Evolutionary conservation across 2,329 filamentous ascomycete species (phyloP).

Genomic region (Rhynchosporium graminicola): DNA sequence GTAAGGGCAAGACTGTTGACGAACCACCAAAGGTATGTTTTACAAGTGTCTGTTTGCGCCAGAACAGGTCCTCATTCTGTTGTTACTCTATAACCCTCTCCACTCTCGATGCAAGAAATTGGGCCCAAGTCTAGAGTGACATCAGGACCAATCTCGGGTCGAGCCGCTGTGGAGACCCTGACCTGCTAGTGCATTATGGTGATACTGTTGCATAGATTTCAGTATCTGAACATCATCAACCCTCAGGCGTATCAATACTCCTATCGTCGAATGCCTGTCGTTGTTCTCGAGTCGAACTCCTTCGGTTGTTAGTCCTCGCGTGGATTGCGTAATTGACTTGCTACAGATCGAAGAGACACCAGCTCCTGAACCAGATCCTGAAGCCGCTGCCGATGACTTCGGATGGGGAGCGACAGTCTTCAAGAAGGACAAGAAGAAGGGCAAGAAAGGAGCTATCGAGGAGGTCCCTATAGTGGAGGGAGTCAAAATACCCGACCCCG

Average conservation of each 20-base stretch:
- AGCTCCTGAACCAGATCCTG: slow-evolving; percentile 37
- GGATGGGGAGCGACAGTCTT: slow-evolving; percentile 42
- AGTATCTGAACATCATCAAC: too few species aligned
- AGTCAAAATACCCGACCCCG: slow-evolving; percentile 36
- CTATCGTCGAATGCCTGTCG: too few species aligned
- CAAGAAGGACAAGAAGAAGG: slow-evolving; percentile 47
- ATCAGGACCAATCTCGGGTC: slow-evolving; percentile 37
- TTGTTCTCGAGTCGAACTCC: too few species aligned
- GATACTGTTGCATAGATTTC: too few species aligned
- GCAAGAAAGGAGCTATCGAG: slow-evolving; percentile 41
- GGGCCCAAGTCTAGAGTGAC: slow-evolving; percentile 31
- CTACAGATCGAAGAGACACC: slow-evolving; percentile 23
- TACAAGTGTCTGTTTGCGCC: neutral
- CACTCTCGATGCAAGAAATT: slow-evolving; percentile 4
- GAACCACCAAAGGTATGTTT: slow-evolving; percentile 35
- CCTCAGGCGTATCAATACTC: too few species aligned
- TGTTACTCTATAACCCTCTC: neutral
- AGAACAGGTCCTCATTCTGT: neutral
- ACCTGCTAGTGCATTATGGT: neutral
- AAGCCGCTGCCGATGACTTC: slow-evolving; percentile 33
- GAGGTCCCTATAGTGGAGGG: slow-evolving; percentile 41
- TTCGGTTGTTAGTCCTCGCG: too few species aligned
- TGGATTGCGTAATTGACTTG: slow-evolving; percentile 27
- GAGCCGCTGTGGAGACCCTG: slow-evolving; percentile 48
- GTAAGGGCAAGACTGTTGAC: slow-evolving; percentile 34